Conservation (phyloP, 768 basidiomycete genomes). For the Phaeolepiota aurea region DNA sequence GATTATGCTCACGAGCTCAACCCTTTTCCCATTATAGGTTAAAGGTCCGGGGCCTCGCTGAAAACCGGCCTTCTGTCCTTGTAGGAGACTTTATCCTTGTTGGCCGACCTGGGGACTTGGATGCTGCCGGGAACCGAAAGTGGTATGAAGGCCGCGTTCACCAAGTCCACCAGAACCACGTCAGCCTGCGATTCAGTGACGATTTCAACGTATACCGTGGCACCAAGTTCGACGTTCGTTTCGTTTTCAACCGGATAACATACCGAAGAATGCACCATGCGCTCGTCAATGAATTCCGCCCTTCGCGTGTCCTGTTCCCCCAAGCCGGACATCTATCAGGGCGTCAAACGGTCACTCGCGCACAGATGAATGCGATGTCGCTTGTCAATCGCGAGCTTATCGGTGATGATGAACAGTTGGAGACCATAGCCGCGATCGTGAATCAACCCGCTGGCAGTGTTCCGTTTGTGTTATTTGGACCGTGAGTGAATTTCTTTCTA, state of each 20-base stretch:
- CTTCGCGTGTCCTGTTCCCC: conserved; percentile 42
- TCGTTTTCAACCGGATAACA: conserved; percentile 45
- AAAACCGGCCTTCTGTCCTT: conserved; percentile 50
- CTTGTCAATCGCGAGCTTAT: conserved; percentile 24
- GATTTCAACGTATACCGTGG: conserved; percentile 31
- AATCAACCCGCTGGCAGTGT: conserved; percentile 34
- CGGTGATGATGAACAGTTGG: conserved; percentile 37
- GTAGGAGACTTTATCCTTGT: conserved; percentile 39
- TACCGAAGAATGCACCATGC: conserved; percentile 50
- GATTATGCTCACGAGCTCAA: not conserved
- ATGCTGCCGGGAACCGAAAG: conserved; percentile 13
- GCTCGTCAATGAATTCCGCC: conserved; percentile 27
- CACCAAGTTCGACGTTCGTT: conserved; percentile 43
- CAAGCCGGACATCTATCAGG: conserved; percentile 14
- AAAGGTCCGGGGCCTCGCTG: conserved; percentile 44
- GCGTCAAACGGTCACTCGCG: conserved; percentile 9
- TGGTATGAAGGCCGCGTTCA: conserved; percentile 43
- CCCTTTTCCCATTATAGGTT: conserved; percentile 24
- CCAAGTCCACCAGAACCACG: conserved; percentile 27
- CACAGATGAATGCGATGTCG: conserved; percentile 12
- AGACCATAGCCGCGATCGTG: conserved; percentile 41
- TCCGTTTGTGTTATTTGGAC: conserved; percentile 57
- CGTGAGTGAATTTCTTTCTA: conserved; percentile 30
- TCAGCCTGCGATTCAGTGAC: conserved; percentile 38
- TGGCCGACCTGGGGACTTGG: conserved; percentile 14